Evolutionary conservation across 352 stramenopile species (phyloP).

Genomic region (Globisporangium spinosum): DNA sequence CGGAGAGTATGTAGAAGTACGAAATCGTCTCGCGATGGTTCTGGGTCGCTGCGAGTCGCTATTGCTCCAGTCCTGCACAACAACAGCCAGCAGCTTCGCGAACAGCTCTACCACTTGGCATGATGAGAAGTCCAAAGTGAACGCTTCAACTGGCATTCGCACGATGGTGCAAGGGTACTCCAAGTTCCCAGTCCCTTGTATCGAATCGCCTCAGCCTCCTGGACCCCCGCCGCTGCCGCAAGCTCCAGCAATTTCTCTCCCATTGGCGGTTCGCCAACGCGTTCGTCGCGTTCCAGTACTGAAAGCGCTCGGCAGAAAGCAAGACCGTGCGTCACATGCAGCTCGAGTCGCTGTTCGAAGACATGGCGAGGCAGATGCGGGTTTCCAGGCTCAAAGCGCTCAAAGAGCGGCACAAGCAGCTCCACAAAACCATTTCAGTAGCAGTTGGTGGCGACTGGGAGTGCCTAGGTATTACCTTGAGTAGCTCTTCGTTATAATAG

Average conservation of each 20-base stretch:
- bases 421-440: conserved; percentile 20
- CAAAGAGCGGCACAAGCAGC: conserved; percentile 26
- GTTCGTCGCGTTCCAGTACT: conserved; percentile 34
- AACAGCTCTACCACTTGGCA: neutral
- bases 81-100: neutral
- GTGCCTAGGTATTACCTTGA: neutral
- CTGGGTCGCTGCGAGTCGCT: conserved; percentile 7
- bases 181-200: conserved; percentile 7
- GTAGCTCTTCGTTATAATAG: neutral
- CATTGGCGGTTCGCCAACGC: conserved; percentile 31
- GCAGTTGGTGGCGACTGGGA: neutral
- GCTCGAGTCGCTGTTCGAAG: conserved; percentile 28
- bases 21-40: conserved; percentile 35
- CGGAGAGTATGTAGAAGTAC: conserved; percentile 17
- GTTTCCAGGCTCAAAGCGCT: conserved; percentile 25
- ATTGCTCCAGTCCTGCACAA: neutral
- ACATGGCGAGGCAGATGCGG: conserved; percentile 31
- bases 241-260: conserved; percentile 24
- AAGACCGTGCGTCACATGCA: conserved; percentile 22
- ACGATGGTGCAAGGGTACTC: neutral
- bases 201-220: neutral
- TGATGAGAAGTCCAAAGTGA: neutral
- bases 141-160: neutral
- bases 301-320: conserved; percentile 28
- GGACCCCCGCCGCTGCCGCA: neutral